Conservation (phyloP, 805 yeast species). For the Candida sakaeoensis region DNA sequence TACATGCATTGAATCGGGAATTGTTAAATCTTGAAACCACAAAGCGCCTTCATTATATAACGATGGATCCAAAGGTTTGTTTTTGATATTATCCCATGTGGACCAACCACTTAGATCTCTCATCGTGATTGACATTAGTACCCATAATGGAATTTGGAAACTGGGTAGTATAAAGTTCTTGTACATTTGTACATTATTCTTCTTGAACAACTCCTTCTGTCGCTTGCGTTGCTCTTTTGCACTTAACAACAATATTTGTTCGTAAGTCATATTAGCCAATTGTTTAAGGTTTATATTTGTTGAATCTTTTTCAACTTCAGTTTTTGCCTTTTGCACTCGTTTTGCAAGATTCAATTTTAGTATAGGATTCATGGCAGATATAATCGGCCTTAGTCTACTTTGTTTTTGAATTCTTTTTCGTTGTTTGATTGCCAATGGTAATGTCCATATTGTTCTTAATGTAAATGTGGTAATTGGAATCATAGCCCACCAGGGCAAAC, state of each 20-base stretch:
- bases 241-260: slow-evolving; percentile 71
- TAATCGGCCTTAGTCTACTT: slow-evolving; percentile 64
- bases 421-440: slow-evolving; percentile 76
- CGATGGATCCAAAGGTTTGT: slow-evolving; percentile 47
- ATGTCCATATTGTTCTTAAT: slow-evolving; percentile 61
- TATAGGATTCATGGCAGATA: slow-evolving; percentile 74
- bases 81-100: slow-evolving; percentile 37
- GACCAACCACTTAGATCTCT: slow-evolving; percentile 73
- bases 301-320: slow-evolving; percentile 14
- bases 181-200: slow-evolving; percentile 72
- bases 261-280: slow-evolving; percentile 54
- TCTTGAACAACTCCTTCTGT: slow-evolving; percentile 66
- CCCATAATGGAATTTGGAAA: slow-evolving; percentile 86
- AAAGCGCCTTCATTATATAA: slow-evolving; percentile 52
- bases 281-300: slow-evolving; percentile 16
- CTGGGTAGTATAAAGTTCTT: slow-evolving; percentile 72
- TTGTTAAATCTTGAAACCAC: slow-evolving; percentile 60
- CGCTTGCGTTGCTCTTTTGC: slow-evolving; percentile 75
- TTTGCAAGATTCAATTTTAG: slow-evolving; percentile 54
- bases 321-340: slow-evolving; percentile 38
- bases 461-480: slow-evolving; percentile 72
- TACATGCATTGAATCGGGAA: slow-evolving; percentile 56
- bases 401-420: slow-evolving; percentile 68
- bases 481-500: slow-evolving; percentile 79
- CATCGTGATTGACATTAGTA: slow-evolving; percentile 69